phyloP scores from a whole-genome alignment of 805 yeast genomes.

The Suhomyces pyralidae region DNA sequence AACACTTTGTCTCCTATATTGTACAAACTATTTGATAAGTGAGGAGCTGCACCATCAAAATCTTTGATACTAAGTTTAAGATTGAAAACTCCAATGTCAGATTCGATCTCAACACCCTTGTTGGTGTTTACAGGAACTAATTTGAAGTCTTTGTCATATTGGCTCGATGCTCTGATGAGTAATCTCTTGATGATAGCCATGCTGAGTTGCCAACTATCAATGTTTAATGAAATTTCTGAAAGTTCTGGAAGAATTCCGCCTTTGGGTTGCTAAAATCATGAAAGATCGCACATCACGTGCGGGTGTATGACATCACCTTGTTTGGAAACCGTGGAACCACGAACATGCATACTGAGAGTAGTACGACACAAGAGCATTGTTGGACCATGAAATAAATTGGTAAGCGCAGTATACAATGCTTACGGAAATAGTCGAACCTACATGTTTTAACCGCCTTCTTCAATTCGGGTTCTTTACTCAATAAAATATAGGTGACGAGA shows the following conservation, averaged over 20 bases:
- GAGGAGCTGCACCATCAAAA: slow-evolving; percentile 44
- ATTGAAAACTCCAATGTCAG: slow-evolving; percentile 37
- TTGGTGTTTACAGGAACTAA: slow-evolving; percentile 46
- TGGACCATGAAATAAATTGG: neutral
- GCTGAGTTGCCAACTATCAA: neutral
- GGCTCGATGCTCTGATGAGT: slow-evolving; percentile 28
- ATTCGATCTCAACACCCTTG: slow-evolving; percentile 31
- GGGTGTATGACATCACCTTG: neutral
- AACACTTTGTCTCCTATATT: slow-evolving; percentile 26
- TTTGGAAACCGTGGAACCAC: neutral
- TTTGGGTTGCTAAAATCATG: neutral
- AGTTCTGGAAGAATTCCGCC: neutral
- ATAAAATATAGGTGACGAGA: neutral
- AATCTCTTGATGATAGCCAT: slow-evolving; percentile 24
- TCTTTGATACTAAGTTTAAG: slow-evolving; percentile 44
- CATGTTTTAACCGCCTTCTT: neutral
- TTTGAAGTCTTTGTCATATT: slow-evolving; percentile 20
- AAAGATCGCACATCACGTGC: neutral
- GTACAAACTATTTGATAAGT: slow-evolving; percentile 30
- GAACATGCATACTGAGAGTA: neutral
- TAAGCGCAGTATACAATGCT: neutral
- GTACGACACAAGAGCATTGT: neutral
- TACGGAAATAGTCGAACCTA: neutral
- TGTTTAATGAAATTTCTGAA: neutral
- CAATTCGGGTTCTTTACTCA: neutral